Base-by-base conservation (phyloP, 768 basidiomycete genomes). In the Royoungia palumana region DNA sequence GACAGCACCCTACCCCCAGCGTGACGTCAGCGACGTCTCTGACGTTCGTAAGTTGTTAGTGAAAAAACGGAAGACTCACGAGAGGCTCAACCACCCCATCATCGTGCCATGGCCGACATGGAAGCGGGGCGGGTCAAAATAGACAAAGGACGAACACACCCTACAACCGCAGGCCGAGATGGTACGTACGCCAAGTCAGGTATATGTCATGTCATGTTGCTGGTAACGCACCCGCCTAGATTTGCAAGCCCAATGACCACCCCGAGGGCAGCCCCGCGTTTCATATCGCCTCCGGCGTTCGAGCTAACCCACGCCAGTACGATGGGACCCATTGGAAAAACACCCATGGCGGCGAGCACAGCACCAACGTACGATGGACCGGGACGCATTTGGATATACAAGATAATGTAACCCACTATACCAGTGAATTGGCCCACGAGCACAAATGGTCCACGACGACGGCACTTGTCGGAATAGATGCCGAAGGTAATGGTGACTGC, bases 241-340 rank as follows among this genome's bases (percentile, higher is more conserved):
- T 80, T 80, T 7, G 75, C 78, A 24, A 76, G 41, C 21, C 76
- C 76, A 35, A 75, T 72, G 17, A 79, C 71, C 66, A 75, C 70
- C 5, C 74, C 80, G 21, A 79, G 52, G 6, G 70, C 67, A 19
- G 78, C 68, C 41, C 70, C 79, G 44, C 72, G 69, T 55, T 75
- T 74, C 34, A 75, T 49, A 53, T 77, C 77, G 16, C 79, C 77
- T 16, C 79, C 79, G 0, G 75, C 72, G 41, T 77, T 76, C 8
- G 73, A 75, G 3, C 72, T 71, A 4, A 67, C 72, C 80, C 80
- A 81, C 21, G 77, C 76, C 5, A 81, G 57, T 19, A 58, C 55
- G 13, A 79, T 61, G 13, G 56, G 65, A 34, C 78, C 65, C 4
- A 68, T 71, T 0, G 80, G 75, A 53, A 67, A 79, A 1, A 76